Evolutionary conservation across 2,329 filamentous ascomycete species (phyloP), one percentile per base, ranked within the genome.

Genomic region (Chalaropsis thielavioides): DNA sequence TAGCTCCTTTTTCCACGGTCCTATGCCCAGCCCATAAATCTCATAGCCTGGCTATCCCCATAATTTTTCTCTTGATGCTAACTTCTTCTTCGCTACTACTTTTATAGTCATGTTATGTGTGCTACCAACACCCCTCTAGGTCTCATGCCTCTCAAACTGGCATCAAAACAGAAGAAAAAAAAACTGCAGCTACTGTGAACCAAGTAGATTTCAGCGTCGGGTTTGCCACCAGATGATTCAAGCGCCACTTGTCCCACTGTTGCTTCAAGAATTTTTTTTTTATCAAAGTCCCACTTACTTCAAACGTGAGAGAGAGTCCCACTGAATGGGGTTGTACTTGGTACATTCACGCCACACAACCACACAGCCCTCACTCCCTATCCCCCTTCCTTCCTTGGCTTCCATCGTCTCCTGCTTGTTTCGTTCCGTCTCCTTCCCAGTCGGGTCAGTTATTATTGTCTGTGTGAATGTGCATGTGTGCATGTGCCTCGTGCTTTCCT

Each of bases 381-480:
- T 19, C 44, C 19, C 40, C 46, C 64, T 54, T 64, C 40, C 51
- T 43, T 41, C 46, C 62, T 35, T 60, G 41, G 38, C 60, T 62
- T 44, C 60, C 41, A 62, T 31, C 24, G 43, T 44, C 56, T 58
- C 54, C 41, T 64, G 43, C 56, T 61, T 61, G 43, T 46, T 58
- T 46, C 38, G 62, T 58, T 64, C 49, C 41, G 56, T 43, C 56
- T 51, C 62, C 62, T 59, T 64, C 63, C 56, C 19, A 44, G 63
- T 49, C 41, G 41, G 61, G 62, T 49, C 63, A 64, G n/a, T 60
- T 61, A 64, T 44, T 64, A 62, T 62, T 62, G 44, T 49, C 24
- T 51, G 40, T 59, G 63, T 64, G 40, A 35, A 62, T 46, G 40
- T 51, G 22, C 41, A 60, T 58, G 63, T 46, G 40, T 51, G 19